phyloP scores from a whole-genome alignment of 306 rosid genomes.

The apple (Malus domestica) region ASM211411v1 NC_041800.1:31888233-31888732 shows the following conservation, averaged over 20 bases:
- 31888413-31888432: conserved; percentile 24
- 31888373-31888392: conserved; percentile 60
- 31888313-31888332: conserved; percentile 84
- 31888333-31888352: conserved; percentile 74
- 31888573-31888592: too few relatives aligned
- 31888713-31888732: conserved; percentile 79
- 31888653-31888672: conserved; percentile 78
- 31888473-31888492: too few relatives aligned
- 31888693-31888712: conserved; percentile 72
- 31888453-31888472: conserved; percentile 24
- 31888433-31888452: conserved; percentile 22
- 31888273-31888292: conserved; percentile 13
- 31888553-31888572: too few relatives aligned
- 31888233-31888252: not conserved
- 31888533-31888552: too few relatives aligned
- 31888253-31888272: conserved; percentile 7
- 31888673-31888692: conserved; percentile 95
- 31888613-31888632: too few relatives aligned
- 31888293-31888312: conserved; percentile 79
- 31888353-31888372: conserved; percentile 54
- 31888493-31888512: too few relatives aligned
- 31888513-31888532: too few relatives aligned
- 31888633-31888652: conserved; percentile 27
- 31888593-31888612: too few relatives aligned
- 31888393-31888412: conserved; percentile 87